These are phyloP conservation scores for Ogataea pilisensis DNA, from an alignment of 805 yeast genomes.

Conservation along the genomic window DNA sequence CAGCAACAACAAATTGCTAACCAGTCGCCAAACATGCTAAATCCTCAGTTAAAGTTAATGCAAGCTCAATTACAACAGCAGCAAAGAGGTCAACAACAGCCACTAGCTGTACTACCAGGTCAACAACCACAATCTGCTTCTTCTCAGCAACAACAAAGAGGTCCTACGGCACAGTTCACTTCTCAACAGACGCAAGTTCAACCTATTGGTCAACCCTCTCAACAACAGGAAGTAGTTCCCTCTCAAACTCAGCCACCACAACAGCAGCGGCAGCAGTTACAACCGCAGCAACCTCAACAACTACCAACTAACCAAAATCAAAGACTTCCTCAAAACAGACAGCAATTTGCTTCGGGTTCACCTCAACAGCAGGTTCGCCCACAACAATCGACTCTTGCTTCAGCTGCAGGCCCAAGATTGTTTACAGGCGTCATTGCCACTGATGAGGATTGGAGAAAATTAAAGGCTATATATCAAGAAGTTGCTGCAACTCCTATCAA, in stretches of 20 bases:
- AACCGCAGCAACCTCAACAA: slow-evolving; percentile 20
- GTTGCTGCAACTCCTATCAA: slow-evolving; percentile 64
- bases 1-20: slow-evolving; percentile 11
- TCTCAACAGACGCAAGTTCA: slow-evolving; percentile 7
- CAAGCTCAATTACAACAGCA: slow-evolving; percentile 25
- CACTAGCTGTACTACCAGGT: slow-evolving; percentile 4
- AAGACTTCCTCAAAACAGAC: slow-evolving; percentile 16
- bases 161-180: not conserved
- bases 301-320: slow-evolving; percentile 33
- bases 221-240: too few species aligned
- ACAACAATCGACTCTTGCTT: slow-evolving; percentile 3
- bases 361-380: slow-evolving; percentile 13
- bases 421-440: slow-evolving; percentile 38
- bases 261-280: slow-evolving; percentile 12
- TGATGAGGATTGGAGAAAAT: slow-evolving; percentile 58
- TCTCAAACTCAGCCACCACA: slow-evolving; percentile 2
- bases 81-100: slow-evolving; percentile 26
- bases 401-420: slow-evolving; percentile 22
- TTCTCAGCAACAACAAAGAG: not conserved
- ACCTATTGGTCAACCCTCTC: slow-evolving; percentile 6
- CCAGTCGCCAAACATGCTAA: slow-evolving; percentile 13
- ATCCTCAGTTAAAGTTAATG: slow-evolving; percentile 16
- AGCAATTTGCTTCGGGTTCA: slow-evolving; percentile 12
- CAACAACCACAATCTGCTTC: slow-evolving; percentile 2
- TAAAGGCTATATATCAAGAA: slow-evolving; percentile 64